Evolutionary conservation across 768 basidiomycete genomes (phyloP).

Genomic region (Leccinum barrowsii): DNA sequence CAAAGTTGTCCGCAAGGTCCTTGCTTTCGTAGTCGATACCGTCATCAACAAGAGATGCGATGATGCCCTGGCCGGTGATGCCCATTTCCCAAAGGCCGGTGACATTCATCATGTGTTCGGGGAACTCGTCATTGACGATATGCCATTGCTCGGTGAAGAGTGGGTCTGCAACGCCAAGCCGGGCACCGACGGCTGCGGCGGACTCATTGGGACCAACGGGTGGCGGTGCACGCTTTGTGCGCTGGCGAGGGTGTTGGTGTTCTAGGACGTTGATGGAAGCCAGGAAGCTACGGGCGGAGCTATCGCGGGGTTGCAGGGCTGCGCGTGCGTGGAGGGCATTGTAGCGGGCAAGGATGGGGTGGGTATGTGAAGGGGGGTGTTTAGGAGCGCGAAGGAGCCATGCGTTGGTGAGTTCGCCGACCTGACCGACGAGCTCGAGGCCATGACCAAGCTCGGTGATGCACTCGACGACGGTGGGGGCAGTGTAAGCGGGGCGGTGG

Average conservation of each 20-base stretch:
- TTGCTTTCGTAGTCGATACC: slow-evolving; percentile 87
- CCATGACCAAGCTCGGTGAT: slow-evolving; percentile 61
- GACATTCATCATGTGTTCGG: slow-evolving; percentile 89
- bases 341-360: slow-evolving; percentile 45
- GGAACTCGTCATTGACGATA: slow-evolving; percentile 81
- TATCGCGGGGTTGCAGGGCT: slow-evolving; percentile 35
- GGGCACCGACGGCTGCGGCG: slow-evolving; percentile 48
- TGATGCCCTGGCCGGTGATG: slow-evolving; percentile 81
- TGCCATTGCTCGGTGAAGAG: slow-evolving; percentile 90
- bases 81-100: slow-evolving; percentile 89
- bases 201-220: slow-evolving; percentile 38
- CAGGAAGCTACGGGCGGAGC: slow-evolving; percentile 42
- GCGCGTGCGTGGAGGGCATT: slow-evolving; percentile 39
- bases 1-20: slow-evolving; percentile 90
- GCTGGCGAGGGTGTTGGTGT: slow-evolving; percentile 61
- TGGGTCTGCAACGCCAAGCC: slow-evolving; percentile 76
- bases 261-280: slow-evolving; percentile 59
- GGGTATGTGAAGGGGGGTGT: slow-evolving; percentile 15
- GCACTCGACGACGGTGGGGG: slow-evolving; percentile 59
- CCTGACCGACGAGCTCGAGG: slow-evolving; percentile 86
- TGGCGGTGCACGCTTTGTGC: slow-evolving; percentile 73
- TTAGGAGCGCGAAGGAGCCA: slow-evolving; percentile 75
- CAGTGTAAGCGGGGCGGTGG: slow-evolving; percentile 48
- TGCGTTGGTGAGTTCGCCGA: slow-evolving; percentile 75
- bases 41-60: slow-evolving; percentile 90